Percentiles rank a stretch among this genome's conserved stretches.
Conservation (phyloP, 345 rosid species). For the Gossypium arboreum region DNA sequence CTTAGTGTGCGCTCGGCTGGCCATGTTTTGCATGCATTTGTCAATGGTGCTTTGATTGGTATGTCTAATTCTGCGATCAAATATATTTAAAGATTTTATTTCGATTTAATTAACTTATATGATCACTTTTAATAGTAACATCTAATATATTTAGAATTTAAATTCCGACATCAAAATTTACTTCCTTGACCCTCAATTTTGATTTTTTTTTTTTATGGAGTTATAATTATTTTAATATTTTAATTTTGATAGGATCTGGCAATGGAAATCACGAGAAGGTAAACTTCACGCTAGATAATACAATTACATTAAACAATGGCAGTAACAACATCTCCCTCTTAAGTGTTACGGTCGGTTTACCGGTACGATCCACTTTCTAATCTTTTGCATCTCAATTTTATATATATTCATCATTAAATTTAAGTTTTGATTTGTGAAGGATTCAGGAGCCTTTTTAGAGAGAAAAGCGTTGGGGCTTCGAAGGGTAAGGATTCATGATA, state of each 20-base stretch:
- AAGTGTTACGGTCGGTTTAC: constrained; percentile 83
- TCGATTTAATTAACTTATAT: too few relatives aligned
- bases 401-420: neutral
- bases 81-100: neutral
- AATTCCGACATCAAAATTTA: too few relatives aligned
- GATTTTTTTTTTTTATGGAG: neutral
- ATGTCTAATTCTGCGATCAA: neutral
- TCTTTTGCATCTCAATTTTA: neutral
- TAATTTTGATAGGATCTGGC: constrained; percentile 23
- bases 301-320: constrained; percentile 37
- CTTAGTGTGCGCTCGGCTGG: constrained; percentile 54
- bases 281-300: constrained; percentile 36
- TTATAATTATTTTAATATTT: neutral
- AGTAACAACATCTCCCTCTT: constrained; percentile 64
- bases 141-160: too few relatives aligned
- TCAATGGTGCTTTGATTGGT: constrained; percentile 51
- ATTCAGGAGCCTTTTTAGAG: constrained; percentile 71
- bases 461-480: constrained; percentile 48
- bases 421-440: constrained; percentile 26
- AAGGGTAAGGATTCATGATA: constrained; percentile 34
- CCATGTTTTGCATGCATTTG: constrained; percentile 66
- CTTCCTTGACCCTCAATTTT: neutral
- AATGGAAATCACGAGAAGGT: constrained; percentile 54
- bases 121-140: too few relatives aligned
- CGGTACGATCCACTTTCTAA: constrained; percentile 32